These are phyloP conservation scores for Neurospora tetrasperma DNA, from an alignment of 495 filamentous ascomycete genomes.

Conservation along the genomic window DNA sequence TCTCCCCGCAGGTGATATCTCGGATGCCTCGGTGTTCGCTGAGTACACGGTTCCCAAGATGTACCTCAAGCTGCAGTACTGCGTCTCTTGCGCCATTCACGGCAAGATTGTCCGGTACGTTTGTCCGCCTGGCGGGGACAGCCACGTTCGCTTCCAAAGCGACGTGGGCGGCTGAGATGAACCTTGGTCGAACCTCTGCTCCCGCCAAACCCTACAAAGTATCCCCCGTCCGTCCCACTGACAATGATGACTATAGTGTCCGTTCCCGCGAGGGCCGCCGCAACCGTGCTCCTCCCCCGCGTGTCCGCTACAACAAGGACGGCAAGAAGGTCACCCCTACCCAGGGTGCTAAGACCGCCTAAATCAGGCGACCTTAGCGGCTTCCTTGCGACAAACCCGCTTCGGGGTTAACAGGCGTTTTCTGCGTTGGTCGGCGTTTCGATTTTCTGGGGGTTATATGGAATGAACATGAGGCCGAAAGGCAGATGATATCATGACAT, in stretches of 20 bases:
- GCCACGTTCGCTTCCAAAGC: slow-evolving; percentile 20
- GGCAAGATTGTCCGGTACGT: slow-evolving; percentile 99
- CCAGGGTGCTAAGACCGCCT: slow-evolving; percentile 44
- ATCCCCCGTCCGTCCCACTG: slow-evolving; percentile 18
- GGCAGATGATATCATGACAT: slow-evolving; percentile 21
- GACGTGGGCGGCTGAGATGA: slow-evolving; percentile 47
- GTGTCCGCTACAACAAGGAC: slow-evolving; percentile 99
- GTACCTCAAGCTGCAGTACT: slow-evolving; percentile 99
- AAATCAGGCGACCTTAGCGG: slow-evolving; percentile 1
- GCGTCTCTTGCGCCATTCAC: slow-evolving; percentile 98
- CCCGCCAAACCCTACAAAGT: slow-evolving; percentile 17
- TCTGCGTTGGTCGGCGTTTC: slow-evolving; percentile 19
- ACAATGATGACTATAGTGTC: slow-evolving; percentile 55
- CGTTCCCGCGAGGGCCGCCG: slow-evolving; percentile 93
- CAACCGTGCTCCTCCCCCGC: slow-evolving; percentile 95
- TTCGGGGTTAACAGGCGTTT: slow-evolving; percentile 13
- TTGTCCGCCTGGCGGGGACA: slow-evolving; percentile 29
- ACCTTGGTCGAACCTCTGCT: slow-evolving; percentile 47
- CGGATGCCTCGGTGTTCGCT: slow-evolving; percentile 95
- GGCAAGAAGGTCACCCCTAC: slow-evolving; percentile 99
- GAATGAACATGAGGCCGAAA: slow-evolving; percentile 9
- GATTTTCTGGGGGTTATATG: slow-evolving; percentile 10
- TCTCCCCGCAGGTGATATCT: slow-evolving; percentile 81
- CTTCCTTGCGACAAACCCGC: slow-evolving; percentile 7
- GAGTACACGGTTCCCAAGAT: slow-evolving; percentile 99